Evolutionary conservation across 768 basidiomycete species (phyloP).

Genomic region (Galerina sulciceps): DNA sequence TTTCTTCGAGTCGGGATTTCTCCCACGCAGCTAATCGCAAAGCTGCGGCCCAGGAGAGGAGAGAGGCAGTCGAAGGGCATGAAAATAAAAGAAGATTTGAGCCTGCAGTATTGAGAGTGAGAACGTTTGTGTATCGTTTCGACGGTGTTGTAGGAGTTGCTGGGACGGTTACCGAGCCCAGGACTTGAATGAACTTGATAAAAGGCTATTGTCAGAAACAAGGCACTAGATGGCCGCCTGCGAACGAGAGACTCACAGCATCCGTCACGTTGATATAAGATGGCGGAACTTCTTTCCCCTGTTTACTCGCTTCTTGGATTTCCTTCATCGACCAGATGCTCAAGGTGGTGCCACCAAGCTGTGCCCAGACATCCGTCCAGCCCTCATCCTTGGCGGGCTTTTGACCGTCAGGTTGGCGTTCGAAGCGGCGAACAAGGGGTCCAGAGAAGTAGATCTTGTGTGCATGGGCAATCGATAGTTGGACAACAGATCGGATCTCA

Average conservation of each 20-base stretch:
- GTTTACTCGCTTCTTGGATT: conserved; percentile 81
- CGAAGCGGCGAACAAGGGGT: conserved; percentile 75
- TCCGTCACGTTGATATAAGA: conserved; percentile 88
- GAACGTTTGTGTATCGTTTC: conserved; percentile 73
- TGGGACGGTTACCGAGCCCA: conserved; percentile 74
- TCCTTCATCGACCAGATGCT: conserved; percentile 93
- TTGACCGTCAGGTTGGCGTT: conserved; percentile 79
- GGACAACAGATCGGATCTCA: conserved; percentile 81
- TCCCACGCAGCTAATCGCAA: conserved; percentile 93
- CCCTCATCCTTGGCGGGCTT: conserved; percentile 72
- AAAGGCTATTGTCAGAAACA: conserved; percentile 6
- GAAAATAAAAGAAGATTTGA: conserved; percentile 89
- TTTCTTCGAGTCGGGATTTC: conserved; percentile 92
- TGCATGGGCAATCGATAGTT: conserved; percentile 73
- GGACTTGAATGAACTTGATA: conserved; percentile 74
- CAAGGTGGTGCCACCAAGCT: conserved; percentile 86
- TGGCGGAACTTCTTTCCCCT: conserved; percentile 84
- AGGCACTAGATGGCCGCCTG: too few species aligned
- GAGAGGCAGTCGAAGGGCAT: conserved; percentile 69
- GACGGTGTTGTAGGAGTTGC: conserved; percentile 51
- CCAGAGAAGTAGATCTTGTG: conserved; percentile 91
- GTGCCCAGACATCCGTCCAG: conserved; percentile 89
- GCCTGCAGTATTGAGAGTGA: conserved; percentile 94
- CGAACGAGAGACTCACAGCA: conserved; percentile 58
- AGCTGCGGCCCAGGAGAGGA: conserved; percentile 91